These are phyloP conservation scores for Cunninghamia lanceolata DNA, from an alignment of 75 land plant species.

Conservation along the genomic window DNA sequence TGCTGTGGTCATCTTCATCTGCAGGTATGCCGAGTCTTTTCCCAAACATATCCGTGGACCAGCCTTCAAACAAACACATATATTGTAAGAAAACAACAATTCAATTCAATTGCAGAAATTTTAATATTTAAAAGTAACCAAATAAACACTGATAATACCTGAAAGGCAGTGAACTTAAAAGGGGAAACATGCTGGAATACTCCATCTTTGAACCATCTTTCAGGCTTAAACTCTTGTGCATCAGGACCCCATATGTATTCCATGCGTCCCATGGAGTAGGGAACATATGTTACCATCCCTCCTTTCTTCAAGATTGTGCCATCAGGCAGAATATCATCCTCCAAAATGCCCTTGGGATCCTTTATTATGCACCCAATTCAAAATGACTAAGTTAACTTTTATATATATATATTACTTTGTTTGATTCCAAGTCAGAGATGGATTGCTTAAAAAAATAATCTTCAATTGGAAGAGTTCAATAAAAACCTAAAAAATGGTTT, in stretches of 20 bases:
- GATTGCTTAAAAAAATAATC: too few relatives aligned
- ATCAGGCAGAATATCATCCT: constrained; percentile 91
- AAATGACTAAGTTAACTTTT: neutral
- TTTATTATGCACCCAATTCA: constrained; percentile 11
- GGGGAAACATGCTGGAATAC: constrained; percentile 71
- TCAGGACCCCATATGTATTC: constrained; percentile 81
- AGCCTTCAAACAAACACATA: constrained; percentile 41
- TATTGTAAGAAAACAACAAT: neutral
- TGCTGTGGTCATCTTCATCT: constrained; percentile 91
- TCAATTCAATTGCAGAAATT: neutral
- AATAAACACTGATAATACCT: constrained; percentile 24
- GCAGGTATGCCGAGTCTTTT: constrained; percentile 89
- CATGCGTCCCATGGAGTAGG: constrained; percentile 92
- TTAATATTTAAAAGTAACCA: neutral
- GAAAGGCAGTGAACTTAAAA: constrained; percentile 93
- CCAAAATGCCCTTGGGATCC: constrained; percentile 74
- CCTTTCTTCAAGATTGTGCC: constrained; percentile 75
- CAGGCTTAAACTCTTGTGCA: constrained; percentile 74
- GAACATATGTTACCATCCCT: constrained; percentile 74
- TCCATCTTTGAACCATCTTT: constrained; percentile 78
- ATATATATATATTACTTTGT: neutral
- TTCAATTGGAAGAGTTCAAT: too few relatives aligned
- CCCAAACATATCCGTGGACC: constrained; percentile 92
- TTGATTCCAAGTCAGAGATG: too few relatives aligned
- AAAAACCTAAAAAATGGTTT: too few relatives aligned